phyloP scores from a whole-genome alignment of 83 land plant species.

The Diphasiastrum complanatum region DNA sequence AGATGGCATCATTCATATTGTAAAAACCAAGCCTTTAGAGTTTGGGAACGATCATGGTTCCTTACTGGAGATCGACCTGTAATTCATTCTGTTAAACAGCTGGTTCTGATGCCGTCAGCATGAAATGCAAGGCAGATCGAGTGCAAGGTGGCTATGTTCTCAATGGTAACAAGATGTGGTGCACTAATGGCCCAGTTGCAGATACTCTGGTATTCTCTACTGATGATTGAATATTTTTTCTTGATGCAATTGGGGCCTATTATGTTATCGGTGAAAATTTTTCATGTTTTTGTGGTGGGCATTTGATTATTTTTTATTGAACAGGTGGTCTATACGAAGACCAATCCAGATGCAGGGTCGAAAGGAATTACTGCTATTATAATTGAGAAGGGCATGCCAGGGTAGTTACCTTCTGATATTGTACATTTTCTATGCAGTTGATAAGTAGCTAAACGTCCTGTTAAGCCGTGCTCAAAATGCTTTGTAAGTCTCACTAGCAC shows the following conservation, averaged over 20 bases:
- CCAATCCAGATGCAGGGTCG: slow-evolving; percentile 70
- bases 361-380: slow-evolving; percentile 96
- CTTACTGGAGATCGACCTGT: background rate
- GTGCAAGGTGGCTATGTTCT: slow-evolving; percentile 73
- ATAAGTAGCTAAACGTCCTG: no score
- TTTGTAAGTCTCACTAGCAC: no score
- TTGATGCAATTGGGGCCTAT: background rate
- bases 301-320: background rate
- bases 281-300: no score
- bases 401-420: slow-evolving; percentile 45
- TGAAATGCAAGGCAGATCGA: slow-evolving; percentile 97
- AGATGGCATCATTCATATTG: no score
- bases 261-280: background rate
- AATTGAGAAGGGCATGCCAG: slow-evolving; percentile 94
- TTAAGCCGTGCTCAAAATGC: no score
- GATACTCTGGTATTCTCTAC: slow-evolving; percentile 65
- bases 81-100: slow-evolving; percentile 42
- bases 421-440: slow-evolving; percentile 1
- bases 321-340: slow-evolving; percentile 94
- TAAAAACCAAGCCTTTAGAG: no score
- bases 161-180: slow-evolving; percentile 99
- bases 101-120: slow-evolving; percentile 99
- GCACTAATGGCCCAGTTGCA: slow-evolving; percentile 96
- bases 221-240: background rate
- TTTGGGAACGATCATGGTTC: no score